Percentiles rank a stretch among this genome's conserved stretches.
These are phyloP conservation scores for Clitopilus passeckerianus DNA, from an alignment of 768 basidiomycete species.

Conservation along the genomic window DNA sequence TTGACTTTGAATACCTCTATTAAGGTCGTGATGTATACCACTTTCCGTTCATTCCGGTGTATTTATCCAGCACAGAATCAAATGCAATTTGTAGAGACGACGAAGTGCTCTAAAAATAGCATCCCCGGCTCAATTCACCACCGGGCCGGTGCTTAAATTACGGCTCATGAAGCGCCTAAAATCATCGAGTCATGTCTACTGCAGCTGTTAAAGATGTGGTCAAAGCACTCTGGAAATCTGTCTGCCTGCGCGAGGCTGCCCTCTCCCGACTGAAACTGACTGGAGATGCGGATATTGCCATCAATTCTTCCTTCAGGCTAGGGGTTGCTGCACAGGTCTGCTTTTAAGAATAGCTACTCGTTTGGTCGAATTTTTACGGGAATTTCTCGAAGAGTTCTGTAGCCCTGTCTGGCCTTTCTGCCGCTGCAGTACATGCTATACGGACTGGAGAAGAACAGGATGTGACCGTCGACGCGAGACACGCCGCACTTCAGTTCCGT, in stretches of 20 bases:
- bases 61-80: neutral
- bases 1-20: conserved; percentile 44
- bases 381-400: conserved; percentile 31
- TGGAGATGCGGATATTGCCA: conserved; percentile 33
- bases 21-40: conserved; percentile 12
- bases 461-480: conserved; percentile 49
- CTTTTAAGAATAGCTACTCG: conserved; percentile 1
- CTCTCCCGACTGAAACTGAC: conserved; percentile 30
- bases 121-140: neutral
- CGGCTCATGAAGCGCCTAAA: neutral
- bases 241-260: conserved; percentile 30
- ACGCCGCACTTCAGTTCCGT: conserved; percentile 55
- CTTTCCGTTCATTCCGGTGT: neutral
- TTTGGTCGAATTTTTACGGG: neutral
- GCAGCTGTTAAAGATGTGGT: conserved; percentile 11
- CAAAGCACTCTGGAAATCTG: conserved; percentile 32
- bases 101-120: neutral
- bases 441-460: conserved; percentile 40
- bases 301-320: conserved; percentile 51
- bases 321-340: conserved; percentile 49
- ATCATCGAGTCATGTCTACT: neutral
- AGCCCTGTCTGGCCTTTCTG: conserved; percentile 47
- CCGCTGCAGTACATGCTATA: conserved; percentile 43
- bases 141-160: neutral
- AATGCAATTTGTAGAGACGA: neutral